A percentile compares a stretch with the other conserved stretches of the same genome.
These are phyloP conservation scores for Taphrina communis DNA, from an alignment of 1,139 yeast species.

Conservation along the genomic window DNA sequence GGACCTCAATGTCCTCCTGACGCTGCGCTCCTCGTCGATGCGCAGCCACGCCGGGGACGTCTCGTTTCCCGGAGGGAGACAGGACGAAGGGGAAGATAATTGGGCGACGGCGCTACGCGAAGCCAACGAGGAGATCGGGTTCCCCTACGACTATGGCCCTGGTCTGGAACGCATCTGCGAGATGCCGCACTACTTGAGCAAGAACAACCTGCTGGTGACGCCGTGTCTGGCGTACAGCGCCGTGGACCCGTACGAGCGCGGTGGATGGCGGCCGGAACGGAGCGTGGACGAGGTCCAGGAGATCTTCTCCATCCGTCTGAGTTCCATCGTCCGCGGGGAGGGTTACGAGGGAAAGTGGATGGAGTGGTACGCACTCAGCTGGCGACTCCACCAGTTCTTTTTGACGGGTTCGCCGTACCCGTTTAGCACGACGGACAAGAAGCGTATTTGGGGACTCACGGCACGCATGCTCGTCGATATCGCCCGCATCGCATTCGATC, in stretches of 20 bases:
- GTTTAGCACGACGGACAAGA: slow-evolving; percentile 14
- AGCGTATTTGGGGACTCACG: slow-evolving; percentile 89
- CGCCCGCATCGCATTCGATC: slow-evolving; percentile 64
- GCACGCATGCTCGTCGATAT: slow-evolving; percentile 83
- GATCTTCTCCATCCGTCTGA: slow-evolving; percentile 50
- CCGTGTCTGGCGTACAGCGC: slow-evolving; percentile 77
- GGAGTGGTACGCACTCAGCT: slow-evolving; percentile 52
- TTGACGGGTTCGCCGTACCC: slow-evolving; percentile 49
- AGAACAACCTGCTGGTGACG: slow-evolving; percentile 79
- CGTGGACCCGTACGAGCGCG: slow-evolving; percentile 48
- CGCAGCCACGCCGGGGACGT: slow-evolving; percentile 84
- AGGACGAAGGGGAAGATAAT: slow-evolving; percentile 68
- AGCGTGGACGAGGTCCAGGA: slow-evolving; percentile 50
- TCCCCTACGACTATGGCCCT: slow-evolving; percentile 59
- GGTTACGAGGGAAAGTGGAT: slow-evolving; percentile 52
- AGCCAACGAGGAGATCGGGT: slow-evolving; percentile 84
- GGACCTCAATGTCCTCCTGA: slow-evolving; percentile 74
- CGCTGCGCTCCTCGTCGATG: slow-evolving; percentile 73
- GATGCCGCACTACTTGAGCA: slow-evolving; percentile 74
- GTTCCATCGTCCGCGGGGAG: slow-evolving; percentile 49
- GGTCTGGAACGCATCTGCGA: slow-evolving; percentile 49
- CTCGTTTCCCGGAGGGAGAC: slow-evolving; percentile 86
- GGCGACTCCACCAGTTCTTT: slow-evolving; percentile 48
- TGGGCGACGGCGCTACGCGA: slow-evolving; percentile 80
- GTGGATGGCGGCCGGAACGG: slow-evolving; percentile 53